Evolutionary conservation across 1,284 basidiomycete species (phyloP), one percentile per base, ranked within the genome.

Genomic region (Pseudomicrostroma phylloplanum): DNA sequence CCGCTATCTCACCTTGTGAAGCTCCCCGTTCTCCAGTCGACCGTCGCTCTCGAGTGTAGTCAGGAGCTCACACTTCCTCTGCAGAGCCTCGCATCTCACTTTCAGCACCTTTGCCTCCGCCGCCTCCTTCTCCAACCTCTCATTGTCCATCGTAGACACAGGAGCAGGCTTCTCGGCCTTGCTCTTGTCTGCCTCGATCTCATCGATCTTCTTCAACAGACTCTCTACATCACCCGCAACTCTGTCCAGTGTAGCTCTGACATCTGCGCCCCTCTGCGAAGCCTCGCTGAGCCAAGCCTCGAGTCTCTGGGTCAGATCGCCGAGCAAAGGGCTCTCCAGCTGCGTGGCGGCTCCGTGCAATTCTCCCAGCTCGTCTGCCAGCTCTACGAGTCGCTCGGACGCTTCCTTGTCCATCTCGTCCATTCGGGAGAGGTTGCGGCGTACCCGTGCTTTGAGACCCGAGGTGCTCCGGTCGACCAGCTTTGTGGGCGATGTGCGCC

Each of bases 11-110:
- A 36, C 30, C 55, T 71, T 67, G 64, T 78, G 74, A n/a, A 78
- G 63, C 64, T 73, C 74, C 15, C 76, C 72, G 57, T 79, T 77
- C 59, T 79, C 77, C 42, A 76, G 55, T 1, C 75, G 68, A 2
- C 69, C 73, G 55, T 78, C 76, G 25, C 68, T 60, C 61, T 79
- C 76, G 26, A 78, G 65, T 26, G 69, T 69, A 12, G 67, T 66
- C 21, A 78, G 57, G n/a, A 73, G 57, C 39, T 69, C 70, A 59
- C 71, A 72, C 49, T 71, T 71, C 40, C 73, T 63, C 39, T 60
- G 62, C 12, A 77, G 61, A 17, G 62, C 67, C 30, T 69, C 65
- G 62, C 21, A 72, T 61, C 39, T 43, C 25, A 43, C 13, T 42
- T 59, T 59, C 46, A 39, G 21, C 3, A 54, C 51, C 26, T 54